phyloP scores from a whole-genome alignment of 2,329 filamentous ascomycete species.

The Pestalotiopsis sp. region DNA sequence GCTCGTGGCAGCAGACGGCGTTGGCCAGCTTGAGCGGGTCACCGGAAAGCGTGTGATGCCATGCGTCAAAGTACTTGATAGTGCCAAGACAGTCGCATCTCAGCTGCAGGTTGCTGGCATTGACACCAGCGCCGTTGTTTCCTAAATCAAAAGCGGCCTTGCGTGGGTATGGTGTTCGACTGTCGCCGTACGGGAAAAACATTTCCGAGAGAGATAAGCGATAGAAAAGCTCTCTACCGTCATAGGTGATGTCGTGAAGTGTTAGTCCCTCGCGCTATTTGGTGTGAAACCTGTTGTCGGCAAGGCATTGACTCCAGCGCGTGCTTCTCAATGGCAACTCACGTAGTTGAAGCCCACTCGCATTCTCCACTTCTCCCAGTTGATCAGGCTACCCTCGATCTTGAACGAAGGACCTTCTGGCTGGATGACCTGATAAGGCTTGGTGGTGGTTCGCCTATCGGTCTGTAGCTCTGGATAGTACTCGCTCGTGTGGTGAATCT shows the following conservation, averaged over 20 bases:
- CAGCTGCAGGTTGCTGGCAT: slow-evolving; percentile 64
- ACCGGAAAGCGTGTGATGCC: slow-evolving; percentile 52
- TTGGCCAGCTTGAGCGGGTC: slow-evolving; percentile 55
- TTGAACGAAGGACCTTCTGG: slow-evolving; percentile 38
- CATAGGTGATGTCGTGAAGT: slow-evolving; percentile 62
- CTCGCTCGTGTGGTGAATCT: slow-evolving; percentile 30
- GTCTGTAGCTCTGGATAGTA: slow-evolving; percentile 52
- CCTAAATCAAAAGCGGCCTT: slow-evolving; percentile 72
- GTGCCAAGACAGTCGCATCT: slow-evolving; percentile 70
- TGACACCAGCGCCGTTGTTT: slow-evolving; percentile 63
- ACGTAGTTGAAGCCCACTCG: slow-evolving; percentile 57
- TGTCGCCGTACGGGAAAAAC: slow-evolving; percentile 62
- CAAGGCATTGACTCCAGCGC: not conserved
- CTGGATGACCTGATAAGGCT: slow-evolving; percentile 73
- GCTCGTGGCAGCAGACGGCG: slow-evolving; percentile 68
- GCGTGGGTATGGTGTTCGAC: slow-evolving; percentile 60
- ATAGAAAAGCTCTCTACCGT: slow-evolving; percentile 59
- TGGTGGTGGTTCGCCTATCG: slow-evolving; percentile 50
- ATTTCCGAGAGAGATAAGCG: slow-evolving; percentile 62
- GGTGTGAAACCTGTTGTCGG: not conserved
- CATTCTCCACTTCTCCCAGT: slow-evolving; percentile 54
- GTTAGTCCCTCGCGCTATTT: slow-evolving; percentile 56
- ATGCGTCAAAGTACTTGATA: slow-evolving; percentile 35
- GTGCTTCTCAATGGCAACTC: not conserved
- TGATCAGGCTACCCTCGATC: slow-evolving; percentile 28